phyloP scores from a whole-genome alignment of 2,329 filamentous ascomycete genomes.

The Alternaria panax region DNA sequence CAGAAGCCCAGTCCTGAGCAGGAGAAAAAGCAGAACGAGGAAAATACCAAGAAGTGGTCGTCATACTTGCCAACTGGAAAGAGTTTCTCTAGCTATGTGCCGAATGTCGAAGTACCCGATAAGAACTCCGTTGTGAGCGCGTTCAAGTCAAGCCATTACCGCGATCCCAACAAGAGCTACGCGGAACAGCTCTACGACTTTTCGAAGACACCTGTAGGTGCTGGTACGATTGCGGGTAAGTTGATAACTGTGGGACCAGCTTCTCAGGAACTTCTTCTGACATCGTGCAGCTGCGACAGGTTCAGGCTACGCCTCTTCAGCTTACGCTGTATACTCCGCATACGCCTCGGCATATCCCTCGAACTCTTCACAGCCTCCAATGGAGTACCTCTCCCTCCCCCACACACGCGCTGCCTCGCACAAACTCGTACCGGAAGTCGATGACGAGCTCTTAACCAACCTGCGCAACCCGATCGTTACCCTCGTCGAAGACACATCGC shows the following conservation, averaged over 20 bases:
- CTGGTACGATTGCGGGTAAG: constrained; percentile 54
- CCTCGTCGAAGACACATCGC: constrained; percentile 54
- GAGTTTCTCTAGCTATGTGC: constrained; percentile 58
- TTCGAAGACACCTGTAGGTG: constrained; percentile 59
- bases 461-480: constrained; percentile 57
- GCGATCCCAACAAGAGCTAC: constrained; percentile 58
- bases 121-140: constrained; percentile 54
- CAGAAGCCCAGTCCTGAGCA: constrained; percentile 36
- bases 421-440: constrained; percentile 52
- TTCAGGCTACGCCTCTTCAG: constrained; percentile 55
- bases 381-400: constrained; percentile 58
- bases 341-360: constrained; percentile 49
- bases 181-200: constrained; percentile 60
- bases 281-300: constrained; percentile 52
- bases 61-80: constrained; percentile 58
- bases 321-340: constrained; percentile 59
- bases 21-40: constrained; percentile 45
- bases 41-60: constrained; percentile 53
- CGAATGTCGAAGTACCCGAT: constrained; percentile 46
- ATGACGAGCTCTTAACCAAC: constrained; percentile 56
- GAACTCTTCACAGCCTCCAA: constrained; percentile 46
- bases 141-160: constrained; percentile 54
- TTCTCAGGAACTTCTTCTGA: not conserved
- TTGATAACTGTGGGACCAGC: not conserved
- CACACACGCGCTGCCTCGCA: constrained; percentile 54